A percentile compares a stretch with the other conserved stretches of the same genome.
phyloP scores from a whole-genome alignment of 2,329 filamentous ascomycete species.

The Penicillium sp. region DNA sequence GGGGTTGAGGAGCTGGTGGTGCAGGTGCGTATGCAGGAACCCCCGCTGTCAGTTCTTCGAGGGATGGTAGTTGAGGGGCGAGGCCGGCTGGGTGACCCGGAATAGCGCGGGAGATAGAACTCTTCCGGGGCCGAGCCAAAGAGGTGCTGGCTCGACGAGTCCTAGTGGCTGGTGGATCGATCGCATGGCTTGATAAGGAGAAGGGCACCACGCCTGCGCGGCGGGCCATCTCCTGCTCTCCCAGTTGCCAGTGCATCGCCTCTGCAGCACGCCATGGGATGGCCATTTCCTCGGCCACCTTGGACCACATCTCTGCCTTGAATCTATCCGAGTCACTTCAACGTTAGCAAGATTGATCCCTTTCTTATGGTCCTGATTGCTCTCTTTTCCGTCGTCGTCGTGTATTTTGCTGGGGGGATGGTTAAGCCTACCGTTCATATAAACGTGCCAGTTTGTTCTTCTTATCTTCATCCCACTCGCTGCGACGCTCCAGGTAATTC shows the following conservation, averaged over 20 bases:
- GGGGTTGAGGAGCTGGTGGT: conserved; percentile 31
- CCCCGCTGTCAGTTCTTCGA: conserved; percentile 49
- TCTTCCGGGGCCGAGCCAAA: conserved; percentile 40
- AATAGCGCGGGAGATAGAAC: conserved; percentile 40
- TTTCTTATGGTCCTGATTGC: conserved; percentile 17
- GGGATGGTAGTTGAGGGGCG: conserved; percentile 42
- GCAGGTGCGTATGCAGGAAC: conserved; percentile 45
- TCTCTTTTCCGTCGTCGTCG: not conserved
- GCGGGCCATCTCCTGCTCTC: conserved; percentile 89
- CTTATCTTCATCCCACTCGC: conserved; percentile 95
- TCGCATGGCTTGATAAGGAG: conserved; percentile 61
- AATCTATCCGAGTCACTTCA: conserved; percentile 61
- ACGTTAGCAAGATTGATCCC: conserved; percentile 8
- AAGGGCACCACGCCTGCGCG: conserved; percentile 89
- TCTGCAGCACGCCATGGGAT: conserved; percentile 95
- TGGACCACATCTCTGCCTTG: conserved; percentile 97
- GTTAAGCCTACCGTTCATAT: conserved; percentile 76
- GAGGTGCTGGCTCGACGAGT: conserved; percentile 40
- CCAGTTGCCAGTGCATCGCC: conserved; percentile 97
- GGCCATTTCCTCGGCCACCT: conserved; percentile 90
- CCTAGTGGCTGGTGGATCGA: conserved; percentile 47
- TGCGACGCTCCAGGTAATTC: conserved; percentile 90
- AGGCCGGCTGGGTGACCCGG: conserved; percentile 23
- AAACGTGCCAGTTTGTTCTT: conserved; percentile 95
- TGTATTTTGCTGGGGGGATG: not conserved